Evolutionary conservation across 1,284 basidiomycete species (phyloP), one percentile per base, ranked within the genome.

Genomic region (Phenoliferia sp.): DNA sequence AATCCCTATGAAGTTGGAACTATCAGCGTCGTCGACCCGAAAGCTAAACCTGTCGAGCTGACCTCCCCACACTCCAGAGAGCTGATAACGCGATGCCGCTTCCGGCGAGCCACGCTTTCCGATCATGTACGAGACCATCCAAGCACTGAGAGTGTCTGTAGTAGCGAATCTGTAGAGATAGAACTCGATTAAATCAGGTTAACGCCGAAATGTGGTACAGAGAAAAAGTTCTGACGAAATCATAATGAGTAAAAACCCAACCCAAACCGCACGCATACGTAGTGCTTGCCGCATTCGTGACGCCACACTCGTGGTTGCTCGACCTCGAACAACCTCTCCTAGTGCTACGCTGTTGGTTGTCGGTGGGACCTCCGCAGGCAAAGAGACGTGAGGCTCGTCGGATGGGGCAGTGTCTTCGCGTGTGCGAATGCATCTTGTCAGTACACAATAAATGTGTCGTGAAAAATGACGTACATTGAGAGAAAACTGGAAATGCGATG

Each of bases 51-150:
- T n/a, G n/a, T n/a, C n/a, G n/a, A n/a, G 59, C 64, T 36, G 17
- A 63, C 69, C 66, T 34, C 48, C 66, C 69, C 69, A 70, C 1
- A 68, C 15, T 15, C 69, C 69, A 0, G 62, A 39, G 22, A 73
- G 63, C n/a, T 66, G 50, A 64, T 68, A 73, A 3, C 72, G 65
- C 4, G 69, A 68, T 1, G 66, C 64, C 7, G 67, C 69, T 39
- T 65, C 64, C 5, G 67, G 67, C 1, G 59, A 54, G 1, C 32
- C 34, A 0, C 68, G 52, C 44, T 66, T 67, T 56, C 62, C 28
- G 3, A 65, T 48, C 48, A 70, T 34, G 64, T 64, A 73, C 6
- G 66, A 68, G 33, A 71, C 68, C 57, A 69, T 64, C 72, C 72
- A 73, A 0, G 66, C 69, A 2, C 61, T 64, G 22, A 73, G 60